Evolutionary conservation across 169 alveolate species (phyloP), one percentile per base, ranked within the genome.

Genomic region (Prorocentrum cordatum): DNA sequence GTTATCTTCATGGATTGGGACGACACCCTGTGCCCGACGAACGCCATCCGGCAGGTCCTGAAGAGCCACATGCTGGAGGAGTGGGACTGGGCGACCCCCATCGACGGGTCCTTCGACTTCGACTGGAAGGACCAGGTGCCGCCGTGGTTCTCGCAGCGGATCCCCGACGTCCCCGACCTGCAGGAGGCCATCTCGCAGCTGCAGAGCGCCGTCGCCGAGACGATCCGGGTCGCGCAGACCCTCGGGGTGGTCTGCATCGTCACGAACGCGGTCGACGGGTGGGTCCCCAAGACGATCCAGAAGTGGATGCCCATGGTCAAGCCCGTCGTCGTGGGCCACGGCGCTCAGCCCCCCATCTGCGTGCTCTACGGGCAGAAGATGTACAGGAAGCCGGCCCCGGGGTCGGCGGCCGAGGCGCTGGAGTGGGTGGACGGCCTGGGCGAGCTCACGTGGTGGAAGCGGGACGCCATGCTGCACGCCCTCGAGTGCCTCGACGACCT

Each of bases 1-100:
- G 72, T 79, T 66, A 61, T 79, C 39, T 61, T 79, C 89, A 61
- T 79, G 36, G 89, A 79, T 50, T 79, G 89, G 89, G 89, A 79
- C 64, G 77, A 79, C 24, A 79, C 89, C 10, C 66, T 79, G 22
- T 79, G 89, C 58, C 89, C 89, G 31, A 79, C 89, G 12, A 61
- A 67, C 61, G 59, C 77, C 77, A 79, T 59, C 38, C 86, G 86
- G 20, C 50, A 45, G 31, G 42, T 75, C 3, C 29, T 75, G 61
- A 75, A 75, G 86, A 58, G 36, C n/a, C n/a, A n/a, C n/a, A n/a
- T n/a, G n/a, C n/a, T n/a, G n/a, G n/a, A n/a, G n/a, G n/a, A n/a
- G n/a, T n/a, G n/a, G n/a, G n/a, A n/a, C n/a, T n/a, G n/a, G n/a
- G n/a, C n/a, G n/a, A n/a, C n/a, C n/a, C n/a, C n/a, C 73, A 1